phyloP scores from a whole-genome alignment of 768 basidiomycete genomes.

The Pleurotus djamor region DNA sequence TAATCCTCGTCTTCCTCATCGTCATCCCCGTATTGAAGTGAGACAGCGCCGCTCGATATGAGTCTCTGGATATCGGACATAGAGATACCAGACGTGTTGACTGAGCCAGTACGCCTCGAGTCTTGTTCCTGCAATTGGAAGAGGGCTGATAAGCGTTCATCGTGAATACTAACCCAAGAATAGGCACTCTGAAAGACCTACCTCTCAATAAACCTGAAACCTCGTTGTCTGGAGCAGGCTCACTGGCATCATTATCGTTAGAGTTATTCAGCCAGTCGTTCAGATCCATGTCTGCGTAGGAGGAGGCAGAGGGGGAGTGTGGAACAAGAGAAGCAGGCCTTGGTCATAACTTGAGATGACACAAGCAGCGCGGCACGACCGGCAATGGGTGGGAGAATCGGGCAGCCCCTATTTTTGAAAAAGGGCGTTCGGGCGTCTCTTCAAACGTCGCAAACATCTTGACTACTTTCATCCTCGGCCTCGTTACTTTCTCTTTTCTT shows the following conservation, averaged over 20 bases:
- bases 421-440: background rate
- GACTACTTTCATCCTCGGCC: background rate
- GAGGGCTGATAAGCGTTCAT: background rate
- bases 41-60: background rate
- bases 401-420: slow-evolving; percentile 2
- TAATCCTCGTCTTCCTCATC: slow-evolving; percentile 35
- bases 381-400: background rate
- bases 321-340: background rate
- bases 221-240: background rate
- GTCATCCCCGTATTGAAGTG: slow-evolving; percentile 9
- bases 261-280: slow-evolving; percentile 23
- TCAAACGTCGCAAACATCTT: background rate
- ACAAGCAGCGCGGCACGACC: background rate
- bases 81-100: background rate
- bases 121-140: background rate
- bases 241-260: slow-evolving; percentile 17
- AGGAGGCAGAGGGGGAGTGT: background rate
- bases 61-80: background rate
- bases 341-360: background rate
- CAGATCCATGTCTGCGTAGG: slow-evolving; percentile 14
- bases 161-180: background rate
- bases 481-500: background rate
- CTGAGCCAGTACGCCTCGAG: background rate
- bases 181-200: background rate
- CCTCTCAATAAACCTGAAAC: background rate